Percentiles rank a stretch among this genome's conserved stretches.
Conservation (phyloP, 2,329 filamentous ascomycete species). For the Lomentospora prolificans region DNA sequence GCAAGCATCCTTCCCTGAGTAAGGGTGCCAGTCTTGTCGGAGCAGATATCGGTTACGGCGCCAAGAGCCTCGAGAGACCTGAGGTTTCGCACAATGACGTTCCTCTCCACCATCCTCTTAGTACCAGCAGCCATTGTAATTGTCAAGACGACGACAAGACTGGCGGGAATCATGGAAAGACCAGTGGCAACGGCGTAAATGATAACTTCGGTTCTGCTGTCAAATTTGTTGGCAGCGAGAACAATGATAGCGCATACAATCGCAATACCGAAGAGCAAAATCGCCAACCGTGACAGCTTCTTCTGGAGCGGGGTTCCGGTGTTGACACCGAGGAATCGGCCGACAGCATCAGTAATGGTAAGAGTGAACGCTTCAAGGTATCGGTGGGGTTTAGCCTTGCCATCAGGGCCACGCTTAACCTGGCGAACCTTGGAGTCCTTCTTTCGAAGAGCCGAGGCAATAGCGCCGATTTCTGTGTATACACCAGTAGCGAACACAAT, state of each 20-base stretch:
- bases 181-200: conserved; percentile 40
- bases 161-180: conserved; percentile 41
- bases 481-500: conserved; percentile 51
- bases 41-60: conserved; percentile 47
- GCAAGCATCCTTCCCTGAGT: conserved; percentile 57
- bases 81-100: conserved; percentile 44
- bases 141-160: conserved; percentile 41
- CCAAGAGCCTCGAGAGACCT: conserved; percentile 48
- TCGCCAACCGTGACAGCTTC: conserved; percentile 57
- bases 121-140: conserved; percentile 49
- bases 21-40: conserved; percentile 49
- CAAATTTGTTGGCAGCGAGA: conserved; percentile 51
- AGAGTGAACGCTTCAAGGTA: conserved; percentile 35
- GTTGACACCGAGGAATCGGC: conserved; percentile 56
- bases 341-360: conserved; percentile 48
- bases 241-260: conserved; percentile 62
- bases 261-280: conserved; percentile 56
- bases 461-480: conserved; percentile 48
- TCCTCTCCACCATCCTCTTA: conserved; percentile 40
- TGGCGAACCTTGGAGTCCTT: conserved; percentile 41
- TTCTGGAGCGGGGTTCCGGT: conserved; percentile 61
- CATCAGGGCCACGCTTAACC: conserved; percentile 42
- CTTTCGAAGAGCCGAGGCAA: conserved; percentile 39
- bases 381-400: conserved; percentile 41
- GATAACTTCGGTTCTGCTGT: conserved; percentile 47